These are phyloP conservation scores for Papiliotrema terrestris DNA, from an alignment of 1,284 basidiomycete genomes.

Conservation along the genomic window DNA sequence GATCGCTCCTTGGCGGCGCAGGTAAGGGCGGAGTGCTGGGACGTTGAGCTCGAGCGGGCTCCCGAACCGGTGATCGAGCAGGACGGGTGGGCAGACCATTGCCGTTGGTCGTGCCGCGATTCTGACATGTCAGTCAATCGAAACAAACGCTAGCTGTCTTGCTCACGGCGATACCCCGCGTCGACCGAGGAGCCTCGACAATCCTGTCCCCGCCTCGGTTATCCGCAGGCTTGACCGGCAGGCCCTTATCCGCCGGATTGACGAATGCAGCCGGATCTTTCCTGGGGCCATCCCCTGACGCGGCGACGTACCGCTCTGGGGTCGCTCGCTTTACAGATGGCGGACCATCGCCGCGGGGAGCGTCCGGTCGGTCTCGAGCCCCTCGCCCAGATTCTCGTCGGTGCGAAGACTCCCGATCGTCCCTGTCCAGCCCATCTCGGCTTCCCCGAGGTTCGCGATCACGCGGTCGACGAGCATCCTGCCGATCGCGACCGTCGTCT, in stretches of 20 bases:
- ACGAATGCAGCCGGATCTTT: background rate
- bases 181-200: constrained; percentile 2
- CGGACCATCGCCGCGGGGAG: background rate
- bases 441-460: constrained; percentile 41
- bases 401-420: background rate
- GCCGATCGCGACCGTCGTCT: constrained; percentile 30
- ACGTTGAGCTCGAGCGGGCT: background rate
- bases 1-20: background rate
- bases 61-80: background rate
- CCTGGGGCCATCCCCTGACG: background rate
- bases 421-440: constrained; percentile 3
- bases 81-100: background rate
- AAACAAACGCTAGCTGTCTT: background rate
- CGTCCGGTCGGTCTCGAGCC: background rate
- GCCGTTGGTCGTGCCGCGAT: background rate
- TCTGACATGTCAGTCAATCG: background rate
- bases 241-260: background rate
- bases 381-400: background rate
- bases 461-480: constrained; percentile 16
- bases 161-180: background rate
- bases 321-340: background rate
- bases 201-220: background rate
- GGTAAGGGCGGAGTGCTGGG: background rate
- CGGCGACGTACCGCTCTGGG: background rate
- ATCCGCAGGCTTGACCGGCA: background rate